Percentiles rank a stretch among this genome's conserved stretches.
phyloP scores from a whole-genome alignment of 1,139 yeast genomes.

The Debaryomyces coudertii region DNA sequence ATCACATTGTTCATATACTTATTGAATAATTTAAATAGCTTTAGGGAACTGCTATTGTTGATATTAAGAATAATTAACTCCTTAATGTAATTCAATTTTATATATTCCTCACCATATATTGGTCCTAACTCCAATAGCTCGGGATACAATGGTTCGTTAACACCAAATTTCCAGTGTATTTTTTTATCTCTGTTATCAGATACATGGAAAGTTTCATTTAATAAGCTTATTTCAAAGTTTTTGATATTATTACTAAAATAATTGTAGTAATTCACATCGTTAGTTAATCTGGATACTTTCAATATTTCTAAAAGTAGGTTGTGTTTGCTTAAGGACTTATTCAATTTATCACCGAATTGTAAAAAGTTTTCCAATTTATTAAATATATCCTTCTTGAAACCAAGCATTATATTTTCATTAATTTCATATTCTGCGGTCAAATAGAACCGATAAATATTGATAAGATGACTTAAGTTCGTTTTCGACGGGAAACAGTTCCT shows the following conservation, averaged over 20 bases:
- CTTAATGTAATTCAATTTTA: conserved; percentile 30
- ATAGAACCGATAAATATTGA: conserved; percentile 49
- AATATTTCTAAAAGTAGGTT: conserved; percentile 37
- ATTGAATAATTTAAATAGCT: conserved; percentile 30
- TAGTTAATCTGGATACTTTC: conserved; percentile 38
- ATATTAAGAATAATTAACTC: conserved; percentile 28
- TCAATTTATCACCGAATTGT: conserved; percentile 49
- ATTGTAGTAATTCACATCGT: conserved; percentile 34
- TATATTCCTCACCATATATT: conserved; percentile 13
- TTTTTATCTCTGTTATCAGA: conserved; percentile 51
- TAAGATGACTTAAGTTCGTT: conserved; percentile 28
- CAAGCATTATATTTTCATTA: conserved; percentile 46
- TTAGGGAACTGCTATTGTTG: conserved; percentile 16
- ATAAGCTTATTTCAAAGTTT: conserved; percentile 9
- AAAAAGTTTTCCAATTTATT: conserved; percentile 66
- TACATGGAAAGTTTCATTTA: conserved; percentile 16
- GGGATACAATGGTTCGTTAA: conserved; percentile 11
- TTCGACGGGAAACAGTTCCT: conserved; percentile 42
- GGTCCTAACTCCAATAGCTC: conserved; percentile 4
- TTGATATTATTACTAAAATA: conserved; percentile 29
- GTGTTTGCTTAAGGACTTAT: conserved; percentile 41
- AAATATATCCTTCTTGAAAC: conserved; percentile 57
- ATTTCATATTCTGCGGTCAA: conserved; percentile 55
- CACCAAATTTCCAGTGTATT: conserved; percentile 52
- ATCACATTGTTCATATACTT: conserved; percentile 24